phyloP scores from a whole-genome alignment of 306 rosid species.

The Vigna radiata region DNA sequence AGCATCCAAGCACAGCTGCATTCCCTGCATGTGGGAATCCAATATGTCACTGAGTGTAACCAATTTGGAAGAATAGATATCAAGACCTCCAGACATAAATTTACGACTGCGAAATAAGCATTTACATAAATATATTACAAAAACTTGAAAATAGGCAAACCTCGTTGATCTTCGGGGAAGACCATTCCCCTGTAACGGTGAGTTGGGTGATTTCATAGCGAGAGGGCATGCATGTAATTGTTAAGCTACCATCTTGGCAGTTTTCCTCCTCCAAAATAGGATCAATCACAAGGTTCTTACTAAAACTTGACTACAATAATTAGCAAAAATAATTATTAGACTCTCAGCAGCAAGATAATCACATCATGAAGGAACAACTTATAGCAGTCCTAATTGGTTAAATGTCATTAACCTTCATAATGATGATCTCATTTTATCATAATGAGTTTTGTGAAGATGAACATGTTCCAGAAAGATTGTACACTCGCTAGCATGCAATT shows the following conservation, averaged over 20 bases:
- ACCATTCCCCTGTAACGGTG: slow-evolving; percentile 92
- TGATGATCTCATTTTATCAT: slow-evolving; percentile 31
- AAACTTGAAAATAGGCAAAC: slow-evolving; percentile 34
- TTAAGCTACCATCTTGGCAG: slow-evolving; percentile 88
- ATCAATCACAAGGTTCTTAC: slow-evolving; percentile 86
- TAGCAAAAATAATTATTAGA: slow-evolving; percentile 16
- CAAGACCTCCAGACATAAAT: neutral
- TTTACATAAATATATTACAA: neutral
- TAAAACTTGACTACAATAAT: slow-evolving; percentile 71
- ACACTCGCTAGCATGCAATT: neutral
- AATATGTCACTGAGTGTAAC: slow-evolving; percentile 29
- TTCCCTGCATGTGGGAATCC: slow-evolving; percentile 63
- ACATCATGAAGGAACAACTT: neutral
- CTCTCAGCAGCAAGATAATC: slow-evolving; percentile 30
- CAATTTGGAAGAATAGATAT: neutral
- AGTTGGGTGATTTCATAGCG: slow-evolving; percentile 96
- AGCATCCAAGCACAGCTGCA: slow-evolving; percentile 92
- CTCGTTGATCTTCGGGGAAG: slow-evolving; percentile 63
- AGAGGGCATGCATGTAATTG: slow-evolving; percentile 91
- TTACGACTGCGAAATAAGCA: slow-evolving; percentile 15
- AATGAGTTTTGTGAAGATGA: neutral
- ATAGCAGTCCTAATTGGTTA: slow-evolving; percentile 28
- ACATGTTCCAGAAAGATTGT: slow-evolving; percentile 16
- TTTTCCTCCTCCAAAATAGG: slow-evolving; percentile 91
- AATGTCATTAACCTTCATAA: slow-evolving; percentile 13